Conservation (phyloP, 805 yeast genomes). For the Ogataea zsoltii region DNA sequence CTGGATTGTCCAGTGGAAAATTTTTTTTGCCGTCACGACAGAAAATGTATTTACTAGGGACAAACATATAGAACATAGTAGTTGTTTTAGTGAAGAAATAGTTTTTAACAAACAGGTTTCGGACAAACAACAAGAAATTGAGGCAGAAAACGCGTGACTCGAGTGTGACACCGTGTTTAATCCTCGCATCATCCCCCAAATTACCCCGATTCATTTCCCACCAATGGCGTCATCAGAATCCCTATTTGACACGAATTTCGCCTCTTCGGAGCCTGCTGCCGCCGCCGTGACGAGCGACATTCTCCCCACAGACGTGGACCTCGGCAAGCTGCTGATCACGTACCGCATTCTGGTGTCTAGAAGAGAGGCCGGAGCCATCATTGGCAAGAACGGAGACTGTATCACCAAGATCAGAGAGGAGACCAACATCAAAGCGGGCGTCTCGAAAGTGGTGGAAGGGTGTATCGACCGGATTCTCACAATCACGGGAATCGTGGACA, state of each 20-base stretch:
- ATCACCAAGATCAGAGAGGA: constrained; percentile 74
- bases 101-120: no score
- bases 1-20: constrained; percentile 2
- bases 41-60: neutral
- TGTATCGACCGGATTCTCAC: constrained; percentile 82
- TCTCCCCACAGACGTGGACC: constrained; percentile 27
- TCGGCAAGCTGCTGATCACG: constrained; percentile 34
- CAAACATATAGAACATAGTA: no score
- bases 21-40: constrained; percentile 11
- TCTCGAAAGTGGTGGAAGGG: constrained; percentile 76
- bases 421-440: constrained; percentile 82
- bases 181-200: neutral
- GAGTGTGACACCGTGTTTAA: no score
- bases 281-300: constrained; percentile 13
- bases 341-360: constrained; percentile 70
- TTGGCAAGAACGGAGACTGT: constrained; percentile 80
- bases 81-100: no score
- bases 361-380: constrained; percentile 87
- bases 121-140: no score
- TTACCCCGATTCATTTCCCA: neutral
- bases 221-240: constrained; percentile 33
- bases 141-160: no score
- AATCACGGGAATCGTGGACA: constrained; percentile 69
- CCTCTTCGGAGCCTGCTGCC: constrained; percentile 22
- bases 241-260: constrained; percentile 33